Percentiles rank a stretch among this genome's conserved stretches.
Evolutionary conservation across 2,329 filamentous ascomycete species (phyloP).

Genomic region (Sordariomycetes sp.): DNA sequence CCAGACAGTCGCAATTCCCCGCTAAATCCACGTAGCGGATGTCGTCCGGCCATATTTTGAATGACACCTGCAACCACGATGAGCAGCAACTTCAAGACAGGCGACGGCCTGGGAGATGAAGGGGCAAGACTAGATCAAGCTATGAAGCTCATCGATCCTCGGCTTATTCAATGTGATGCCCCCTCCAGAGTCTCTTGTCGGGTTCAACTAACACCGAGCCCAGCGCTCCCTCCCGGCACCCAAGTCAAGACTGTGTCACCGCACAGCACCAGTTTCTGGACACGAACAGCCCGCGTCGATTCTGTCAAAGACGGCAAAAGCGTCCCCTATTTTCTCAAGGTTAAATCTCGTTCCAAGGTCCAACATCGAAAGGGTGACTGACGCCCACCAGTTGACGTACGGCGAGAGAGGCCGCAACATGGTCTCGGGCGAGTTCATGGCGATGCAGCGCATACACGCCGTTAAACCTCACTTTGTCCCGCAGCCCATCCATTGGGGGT

Average conservation of each 20-base stretch:
- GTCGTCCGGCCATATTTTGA: too few relatives aligned
- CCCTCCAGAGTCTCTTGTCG: too few relatives aligned
- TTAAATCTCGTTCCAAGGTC: background rate
- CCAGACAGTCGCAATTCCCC: too few relatives aligned
- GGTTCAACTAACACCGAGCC: too few relatives aligned
- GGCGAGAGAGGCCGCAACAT: conserved; percentile 2
- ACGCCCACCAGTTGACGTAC: background rate
- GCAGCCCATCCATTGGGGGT: conserved; percentile 2
- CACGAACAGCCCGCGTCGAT: conserved; percentile 2
- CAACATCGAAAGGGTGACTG: background rate
- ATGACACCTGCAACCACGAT: too few relatives aligned
- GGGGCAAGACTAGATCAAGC: too few relatives aligned
- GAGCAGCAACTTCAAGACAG: too few relatives aligned
- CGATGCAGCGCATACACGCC: conserved; percentile 2
- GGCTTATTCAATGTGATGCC: too few relatives aligned
- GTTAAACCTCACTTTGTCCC: conserved; percentile 1
- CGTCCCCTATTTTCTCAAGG: conserved; percentile 4
- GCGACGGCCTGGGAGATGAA: too few relatives aligned
- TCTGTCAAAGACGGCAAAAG: background rate
- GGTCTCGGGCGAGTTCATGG: conserved; percentile 2
- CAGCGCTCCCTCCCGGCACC: conserved; percentile 1
- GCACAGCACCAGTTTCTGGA: conserved; percentile 5
- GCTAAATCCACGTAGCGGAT: too few relatives aligned
- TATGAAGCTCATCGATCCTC: too few relatives aligned
- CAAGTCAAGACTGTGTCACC: background rate